Evolutionary conservation across 768 basidiomycete genomes (phyloP).

Genomic region (Lentinula edodes): DNA sequence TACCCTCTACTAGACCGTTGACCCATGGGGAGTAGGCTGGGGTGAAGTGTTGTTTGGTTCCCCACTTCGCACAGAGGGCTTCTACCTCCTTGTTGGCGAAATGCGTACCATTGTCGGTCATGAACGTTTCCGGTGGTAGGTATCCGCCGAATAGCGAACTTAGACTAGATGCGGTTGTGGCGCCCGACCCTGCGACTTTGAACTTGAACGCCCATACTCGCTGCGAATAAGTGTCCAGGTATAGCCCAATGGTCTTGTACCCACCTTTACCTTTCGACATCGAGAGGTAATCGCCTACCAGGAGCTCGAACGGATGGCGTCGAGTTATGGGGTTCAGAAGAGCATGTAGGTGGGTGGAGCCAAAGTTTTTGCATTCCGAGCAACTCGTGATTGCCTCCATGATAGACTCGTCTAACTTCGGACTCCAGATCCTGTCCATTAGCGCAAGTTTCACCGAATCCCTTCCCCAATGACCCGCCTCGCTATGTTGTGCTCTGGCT

Average conservation of each 20-base stretch:
- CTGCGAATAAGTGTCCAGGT: slow-evolving; percentile 25
- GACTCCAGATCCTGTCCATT: slow-evolving; percentile 4
- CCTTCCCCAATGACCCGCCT: slow-evolving; percentile 9
- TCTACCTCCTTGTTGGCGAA: not conserved
- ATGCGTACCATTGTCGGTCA: not conserved
- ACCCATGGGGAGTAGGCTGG: too few species aligned
- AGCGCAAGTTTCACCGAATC: too few species aligned
- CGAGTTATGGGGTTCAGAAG: slow-evolving; percentile 26
- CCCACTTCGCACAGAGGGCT: not conserved
- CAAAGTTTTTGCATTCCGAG: slow-evolving; percentile 2
- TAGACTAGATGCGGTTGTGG: not conserved
- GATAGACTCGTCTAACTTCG: slow-evolving; percentile 18
- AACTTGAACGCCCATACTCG: slow-evolving; percentile 24
- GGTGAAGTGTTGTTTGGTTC: not conserved
- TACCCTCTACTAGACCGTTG: too few species aligned
- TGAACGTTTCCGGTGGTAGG: slow-evolving; percentile 3
- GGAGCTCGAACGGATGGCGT: slow-evolving; percentile 13
- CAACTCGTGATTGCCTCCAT: slow-evolving; percentile 17
- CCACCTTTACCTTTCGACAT: slow-evolving; percentile 7
- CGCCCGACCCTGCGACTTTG: slow-evolving; percentile 10
- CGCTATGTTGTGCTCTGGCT: not conserved
- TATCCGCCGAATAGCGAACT: slow-evolving; percentile 17
- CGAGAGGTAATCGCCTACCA: slow-evolving; percentile 11
- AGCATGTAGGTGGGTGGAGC: slow-evolving; percentile 7
- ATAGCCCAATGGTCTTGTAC: slow-evolving; percentile 15